phyloP scores from a whole-genome alignment of 2,329 filamentous ascomycete genomes.

The Diaporthe sp. region DNA sequence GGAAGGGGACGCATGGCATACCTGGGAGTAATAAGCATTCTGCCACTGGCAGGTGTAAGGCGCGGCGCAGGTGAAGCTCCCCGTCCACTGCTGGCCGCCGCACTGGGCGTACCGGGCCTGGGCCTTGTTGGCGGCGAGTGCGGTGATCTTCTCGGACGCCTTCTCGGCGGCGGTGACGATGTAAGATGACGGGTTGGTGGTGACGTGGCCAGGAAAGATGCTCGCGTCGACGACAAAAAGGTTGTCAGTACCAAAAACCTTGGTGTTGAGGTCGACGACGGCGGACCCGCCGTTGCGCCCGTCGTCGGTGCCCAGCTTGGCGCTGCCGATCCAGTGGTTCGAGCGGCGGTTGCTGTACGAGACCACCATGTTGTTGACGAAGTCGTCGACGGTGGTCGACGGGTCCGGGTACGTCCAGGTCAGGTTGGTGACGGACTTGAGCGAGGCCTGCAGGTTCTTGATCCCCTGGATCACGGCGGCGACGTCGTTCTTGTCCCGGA shows the following conservation, averaged over 20 bases:
- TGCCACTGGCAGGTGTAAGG: constrained; percentile 20
- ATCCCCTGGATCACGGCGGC: constrained; percentile 73
- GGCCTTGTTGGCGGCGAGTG: constrained; percentile 25
- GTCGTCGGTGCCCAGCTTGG: constrained; percentile 35
- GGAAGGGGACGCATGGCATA: neutral
- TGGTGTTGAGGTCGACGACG: constrained; percentile 35
- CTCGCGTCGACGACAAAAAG: constrained; percentile 36
- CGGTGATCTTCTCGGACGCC: constrained; percentile 32
- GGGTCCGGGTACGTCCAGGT: constrained; percentile 65
- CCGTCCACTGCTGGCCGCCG: constrained; percentile 24
- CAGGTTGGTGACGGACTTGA: constrained; percentile 64
- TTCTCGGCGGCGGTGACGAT: constrained; percentile 33
- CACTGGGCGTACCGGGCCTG: constrained; percentile 23
- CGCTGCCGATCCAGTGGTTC: constrained; percentile 36
- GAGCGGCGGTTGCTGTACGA: constrained; percentile 33
- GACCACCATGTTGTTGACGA: constrained; percentile 55
- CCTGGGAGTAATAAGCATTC: constrained; percentile 31
- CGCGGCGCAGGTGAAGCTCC: constrained; percentile 23
- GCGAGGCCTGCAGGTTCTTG: constrained; percentile 66
- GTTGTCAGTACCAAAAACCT: constrained; percentile 36
- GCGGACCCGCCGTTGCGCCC: constrained; percentile 33
- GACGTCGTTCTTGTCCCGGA: constrained; percentile 67
- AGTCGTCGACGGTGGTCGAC: constrained; percentile 63
- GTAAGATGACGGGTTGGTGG: constrained; percentile 33
- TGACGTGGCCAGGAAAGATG: constrained; percentile 34